A percentile compares a stretch with the other conserved stretches of the same genome.
Evolutionary conservation across 23 red algal species (phyloP).

Genomic region (Gracilaria caudata): DNA sequence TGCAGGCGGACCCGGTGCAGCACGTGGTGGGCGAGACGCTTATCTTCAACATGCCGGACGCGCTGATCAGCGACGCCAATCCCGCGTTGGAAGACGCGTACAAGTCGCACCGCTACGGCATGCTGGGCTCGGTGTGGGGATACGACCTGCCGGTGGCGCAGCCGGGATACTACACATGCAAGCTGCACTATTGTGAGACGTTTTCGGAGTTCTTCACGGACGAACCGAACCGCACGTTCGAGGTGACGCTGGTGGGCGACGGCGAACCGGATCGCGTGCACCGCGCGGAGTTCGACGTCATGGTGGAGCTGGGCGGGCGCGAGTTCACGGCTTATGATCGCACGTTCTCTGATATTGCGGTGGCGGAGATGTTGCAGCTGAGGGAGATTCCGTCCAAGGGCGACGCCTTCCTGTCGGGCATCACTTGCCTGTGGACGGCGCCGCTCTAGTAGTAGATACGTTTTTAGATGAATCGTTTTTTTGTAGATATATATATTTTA

Average conservation of each 20-base stretch:
- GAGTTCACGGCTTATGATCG: constrained; percentile 54
- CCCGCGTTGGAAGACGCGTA: constrained; percentile 8
- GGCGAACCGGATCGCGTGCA: background rate
- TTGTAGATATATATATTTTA: too few species aligned
- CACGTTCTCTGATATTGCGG: constrained; percentile 25
- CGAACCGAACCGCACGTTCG: constrained; percentile 41
- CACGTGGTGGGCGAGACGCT: constrained; percentile 29
- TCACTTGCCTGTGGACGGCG: constrained; percentile 37
- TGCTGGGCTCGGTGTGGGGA: constrained; percentile 49
- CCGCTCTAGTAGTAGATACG: constrained; percentile 17
- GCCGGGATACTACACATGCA: constrained; percentile 51
- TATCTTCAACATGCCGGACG: constrained; percentile 32
- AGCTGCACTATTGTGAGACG: constrained; percentile 49
- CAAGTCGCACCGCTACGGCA: constrained; percentile 57
- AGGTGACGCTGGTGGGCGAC: constrained; percentile 22
- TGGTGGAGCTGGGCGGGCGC: constrained; percentile 20
- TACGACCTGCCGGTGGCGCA: constrained; percentile 53
- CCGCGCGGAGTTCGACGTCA: constrained; percentile 30
- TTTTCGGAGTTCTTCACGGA: constrained; percentile 19
- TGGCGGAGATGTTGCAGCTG: background rate
- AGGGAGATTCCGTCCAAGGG: constrained; percentile 26
- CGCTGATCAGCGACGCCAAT: constrained; percentile 37
- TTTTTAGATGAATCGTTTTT: too few species aligned
- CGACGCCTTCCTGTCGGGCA: constrained; percentile 50
- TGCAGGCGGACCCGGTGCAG: constrained; percentile 6